phyloP scores from a whole-genome alignment of 108 stramenopile species.

The Thalassiosira profunda region DNA sequence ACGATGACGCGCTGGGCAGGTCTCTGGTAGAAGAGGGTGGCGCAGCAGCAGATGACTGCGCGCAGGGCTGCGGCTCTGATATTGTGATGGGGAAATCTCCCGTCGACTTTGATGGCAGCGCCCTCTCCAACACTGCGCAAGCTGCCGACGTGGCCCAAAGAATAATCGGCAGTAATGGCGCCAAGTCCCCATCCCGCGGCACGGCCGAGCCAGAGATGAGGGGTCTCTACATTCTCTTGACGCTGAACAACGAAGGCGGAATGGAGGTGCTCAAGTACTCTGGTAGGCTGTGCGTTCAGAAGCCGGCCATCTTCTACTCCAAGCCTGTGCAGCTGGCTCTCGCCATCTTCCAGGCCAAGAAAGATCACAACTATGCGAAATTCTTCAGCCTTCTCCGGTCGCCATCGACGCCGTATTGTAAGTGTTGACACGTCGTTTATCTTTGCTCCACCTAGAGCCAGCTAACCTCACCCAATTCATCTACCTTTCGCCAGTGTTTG shows the following conservation, averaged over 20 bases:
- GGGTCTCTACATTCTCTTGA: constrained; percentile 80
- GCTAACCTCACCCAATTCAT: too few relatives aligned
- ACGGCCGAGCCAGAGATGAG: constrained; percentile 94
- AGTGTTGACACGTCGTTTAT: constrained; percentile 5
- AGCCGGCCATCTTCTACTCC: constrained; percentile 79
- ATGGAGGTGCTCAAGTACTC: constrained; percentile 94
- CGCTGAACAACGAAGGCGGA: constrained; percentile 90
- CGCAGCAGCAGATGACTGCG: constrained; percentile 31
- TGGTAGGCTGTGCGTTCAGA: constrained; percentile 63
- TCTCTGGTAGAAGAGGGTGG: constrained; percentile 68
- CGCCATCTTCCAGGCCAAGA: constrained; percentile 80
- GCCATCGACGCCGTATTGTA: constrained; percentile 73
- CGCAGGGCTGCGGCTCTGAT: constrained; percentile 71
- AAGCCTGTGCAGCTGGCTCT: constrained; percentile 87
- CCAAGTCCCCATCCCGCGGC: constrained; percentile 48
- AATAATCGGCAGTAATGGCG: constrained; percentile 65
- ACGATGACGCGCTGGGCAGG: constrained; percentile 81
- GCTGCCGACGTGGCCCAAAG: constrained; percentile 43
- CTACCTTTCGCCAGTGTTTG: constrained; percentile 49
- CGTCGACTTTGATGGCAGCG: constrained; percentile 74
- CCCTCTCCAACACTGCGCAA: constrained; percentile 55
- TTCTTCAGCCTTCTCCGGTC: constrained; percentile 77
- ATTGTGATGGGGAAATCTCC: constrained; percentile 68
- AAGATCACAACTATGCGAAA: constrained; percentile 87
- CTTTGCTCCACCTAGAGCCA: not conserved